Evolutionary conservation across 768 basidiomycete genomes (phyloP).

Genomic region (Auriscalpium microsporum): DNA sequence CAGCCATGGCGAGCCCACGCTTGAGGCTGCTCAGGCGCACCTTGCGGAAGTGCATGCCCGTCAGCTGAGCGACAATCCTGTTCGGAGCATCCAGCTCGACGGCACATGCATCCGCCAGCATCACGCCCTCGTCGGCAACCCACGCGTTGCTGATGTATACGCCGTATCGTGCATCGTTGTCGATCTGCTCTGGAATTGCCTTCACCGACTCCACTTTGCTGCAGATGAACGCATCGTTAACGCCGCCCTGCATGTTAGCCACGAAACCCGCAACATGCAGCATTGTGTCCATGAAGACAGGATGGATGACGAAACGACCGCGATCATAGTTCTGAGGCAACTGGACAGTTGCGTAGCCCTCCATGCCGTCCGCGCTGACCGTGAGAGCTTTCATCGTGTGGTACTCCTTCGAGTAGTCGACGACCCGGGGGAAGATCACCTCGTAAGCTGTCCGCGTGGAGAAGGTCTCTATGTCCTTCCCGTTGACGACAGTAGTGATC

Average conservation of each 20-base stretch:
- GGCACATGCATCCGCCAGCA: constrained; percentile 45
- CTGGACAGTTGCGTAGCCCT: constrained; percentile 42
- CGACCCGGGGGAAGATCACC: constrained; percentile 60
- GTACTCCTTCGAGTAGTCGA: constrained; percentile 51
- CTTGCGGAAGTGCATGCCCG: constrained; percentile 51
- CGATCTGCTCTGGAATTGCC: constrained; percentile 35
- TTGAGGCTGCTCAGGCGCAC: constrained; percentile 43
- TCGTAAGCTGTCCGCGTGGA: constrained; percentile 52
- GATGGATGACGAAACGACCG: constrained; percentile 34
- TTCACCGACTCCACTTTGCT: constrained; percentile 41
- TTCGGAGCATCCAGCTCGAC: constrained; percentile 29
- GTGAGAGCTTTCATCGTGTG: constrained; percentile 49
- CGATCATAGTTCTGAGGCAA: constrained; percentile 29
- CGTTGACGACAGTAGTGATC: constrained; percentile 21
- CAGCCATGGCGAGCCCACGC: constrained; percentile 32
- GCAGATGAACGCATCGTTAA: constrained; percentile 57
- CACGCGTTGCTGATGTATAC: constrained; percentile 43
- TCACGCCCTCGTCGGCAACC: constrained; percentile 35
- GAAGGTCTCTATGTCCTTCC: constrained; percentile 36
- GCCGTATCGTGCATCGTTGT: constrained; percentile 34
- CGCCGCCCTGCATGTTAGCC: constrained; percentile 45
- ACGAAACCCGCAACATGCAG: constrained; percentile 66
- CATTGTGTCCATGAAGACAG: constrained; percentile 58
- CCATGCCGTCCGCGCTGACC: constrained; percentile 37
- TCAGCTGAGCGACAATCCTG: constrained; percentile 45